Evolutionary conservation across 2,329 filamentous ascomycete species (phyloP).

Genomic region (Stagonosporopsis vannaccii): DNA sequence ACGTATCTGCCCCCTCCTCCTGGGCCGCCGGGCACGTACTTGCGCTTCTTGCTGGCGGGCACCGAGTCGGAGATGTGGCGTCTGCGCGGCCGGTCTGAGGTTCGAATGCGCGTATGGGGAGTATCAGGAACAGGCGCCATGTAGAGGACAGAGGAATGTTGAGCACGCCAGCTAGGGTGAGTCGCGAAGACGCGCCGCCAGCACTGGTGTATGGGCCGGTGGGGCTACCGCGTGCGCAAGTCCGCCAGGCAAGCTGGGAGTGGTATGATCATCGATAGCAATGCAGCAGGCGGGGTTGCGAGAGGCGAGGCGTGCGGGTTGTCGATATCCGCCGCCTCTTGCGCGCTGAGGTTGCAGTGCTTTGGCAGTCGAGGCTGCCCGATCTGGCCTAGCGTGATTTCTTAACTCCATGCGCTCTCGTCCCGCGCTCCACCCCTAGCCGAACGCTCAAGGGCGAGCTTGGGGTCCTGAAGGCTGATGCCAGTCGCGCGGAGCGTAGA

Average conservation of each 20-base stretch:
- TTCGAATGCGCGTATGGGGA: conserved; percentile 47
- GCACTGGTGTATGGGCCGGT: conserved; percentile 29
- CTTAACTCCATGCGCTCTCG: not conserved
- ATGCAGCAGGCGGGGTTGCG: conserved; percentile 9
- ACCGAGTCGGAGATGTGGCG: conserved; percentile 50
- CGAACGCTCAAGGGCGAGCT: conserved; percentile 10
- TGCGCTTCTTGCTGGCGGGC: conserved; percentile 55
- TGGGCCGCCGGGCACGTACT: conserved; percentile 84
- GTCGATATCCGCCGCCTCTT: conserved; percentile 14
- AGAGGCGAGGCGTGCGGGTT: conserved; percentile 27
- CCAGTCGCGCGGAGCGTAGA: conserved; percentile 1
- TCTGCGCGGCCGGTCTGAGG: conserved; percentile 41
- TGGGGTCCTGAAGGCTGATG: not conserved
- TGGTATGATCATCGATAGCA: conserved; percentile 34
- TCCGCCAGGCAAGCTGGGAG: conserved; percentile 32
- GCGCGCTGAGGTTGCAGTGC: conserved; percentile 25
- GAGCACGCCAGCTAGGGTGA: conserved; percentile 35
- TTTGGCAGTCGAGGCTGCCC: conserved; percentile 11
- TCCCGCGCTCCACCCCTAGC: conserved; percentile 16
- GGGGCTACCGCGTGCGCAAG: conserved; percentile 38
- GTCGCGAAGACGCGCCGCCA: conserved; percentile 43
- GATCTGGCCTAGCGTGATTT: not conserved
- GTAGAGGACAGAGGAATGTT: conserved; percentile 36
- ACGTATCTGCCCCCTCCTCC: conserved; percentile 86
- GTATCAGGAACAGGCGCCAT: conserved; percentile 48